phyloP scores from a whole-genome alignment of 768 basidiomycete genomes.

The Rhizopogon salebrosus region DNA sequence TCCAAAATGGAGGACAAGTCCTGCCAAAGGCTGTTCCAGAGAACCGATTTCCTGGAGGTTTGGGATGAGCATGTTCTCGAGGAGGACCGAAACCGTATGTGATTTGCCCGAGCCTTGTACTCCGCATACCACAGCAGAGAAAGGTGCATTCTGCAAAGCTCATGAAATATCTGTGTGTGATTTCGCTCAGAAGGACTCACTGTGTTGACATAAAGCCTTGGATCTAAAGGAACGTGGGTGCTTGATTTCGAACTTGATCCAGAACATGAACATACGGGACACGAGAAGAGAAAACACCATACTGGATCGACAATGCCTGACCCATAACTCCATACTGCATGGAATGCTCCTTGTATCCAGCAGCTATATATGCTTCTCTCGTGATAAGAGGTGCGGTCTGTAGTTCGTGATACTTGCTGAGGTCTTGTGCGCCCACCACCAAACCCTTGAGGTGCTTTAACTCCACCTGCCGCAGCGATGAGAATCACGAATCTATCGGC shows the following conservation, averaged over 20 bases:
- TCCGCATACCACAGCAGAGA: conserved; percentile 63
- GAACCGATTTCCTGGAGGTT: conserved; percentile 39
- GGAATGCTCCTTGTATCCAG: conserved; percentile 14
- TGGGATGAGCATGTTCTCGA: conserved; percentile 57
- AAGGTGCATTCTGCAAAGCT: conserved; percentile 50
- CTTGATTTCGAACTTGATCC: conserved; percentile 23
- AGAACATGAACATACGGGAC: not conserved
- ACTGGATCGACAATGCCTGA: conserved; percentile 34
- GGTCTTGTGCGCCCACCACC: not conserved
- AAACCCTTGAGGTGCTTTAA: not conserved
- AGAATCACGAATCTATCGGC: not conserved
- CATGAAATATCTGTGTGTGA: not conserved
- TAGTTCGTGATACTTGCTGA: conserved; percentile 1
- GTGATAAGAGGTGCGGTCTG: conserved; percentile 39
- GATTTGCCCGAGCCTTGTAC: conserved; percentile 66
- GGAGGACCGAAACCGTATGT: conserved; percentile 53
- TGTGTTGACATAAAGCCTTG: conserved; percentile 54
- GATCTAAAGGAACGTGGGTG: conserved; percentile 30
- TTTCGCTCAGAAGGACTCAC: conserved; percentile 24
- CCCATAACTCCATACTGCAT: conserved; percentile 56
- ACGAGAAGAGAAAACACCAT: conserved; percentile 4
- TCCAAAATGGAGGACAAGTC: conserved; percentile 56
- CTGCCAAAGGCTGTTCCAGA: conserved; percentile 44
- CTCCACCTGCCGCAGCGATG: not conserved
- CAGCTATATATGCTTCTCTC: conserved; percentile 30